Percentiles rank a stretch among this genome's conserved stretches.
Conservation (phyloP, 768 basidiomycete genomes). For the Guyanaporus albipodus region DNA sequence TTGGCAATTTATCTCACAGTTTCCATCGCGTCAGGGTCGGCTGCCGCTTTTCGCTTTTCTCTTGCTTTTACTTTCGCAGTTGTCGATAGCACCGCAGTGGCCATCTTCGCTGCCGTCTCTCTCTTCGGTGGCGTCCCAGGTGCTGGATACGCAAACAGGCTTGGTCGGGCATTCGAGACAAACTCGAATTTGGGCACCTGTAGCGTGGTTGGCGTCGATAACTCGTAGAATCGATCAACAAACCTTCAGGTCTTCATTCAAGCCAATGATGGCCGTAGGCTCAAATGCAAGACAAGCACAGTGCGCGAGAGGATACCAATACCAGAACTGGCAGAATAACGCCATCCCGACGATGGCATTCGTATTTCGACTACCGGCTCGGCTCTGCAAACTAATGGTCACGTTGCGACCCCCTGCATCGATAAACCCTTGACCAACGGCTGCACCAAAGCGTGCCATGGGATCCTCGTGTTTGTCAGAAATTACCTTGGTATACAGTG, state of each 20-base stretch:
- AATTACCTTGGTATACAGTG: constrained; percentile 86
- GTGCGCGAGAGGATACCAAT: constrained; percentile 98
- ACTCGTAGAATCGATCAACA: constrained; percentile 11
- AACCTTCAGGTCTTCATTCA: constrained; percentile 84
- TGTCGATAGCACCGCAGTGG: constrained; percentile 92
- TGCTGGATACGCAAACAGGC: constrained; percentile 88
- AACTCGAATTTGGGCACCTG: constrained; percentile 94
- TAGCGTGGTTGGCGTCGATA: constrained; percentile 3
- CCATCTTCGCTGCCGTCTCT: constrained; percentile 87
- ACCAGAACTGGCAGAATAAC: constrained; percentile 99
- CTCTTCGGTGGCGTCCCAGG: constrained; percentile 87
- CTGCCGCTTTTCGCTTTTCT: constrained; percentile 87
- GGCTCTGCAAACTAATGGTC: constrained; percentile 89
- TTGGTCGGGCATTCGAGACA: constrained; percentile 84
- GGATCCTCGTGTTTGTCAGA: constrained; percentile 98
- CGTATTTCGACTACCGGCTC: constrained; percentile 90
- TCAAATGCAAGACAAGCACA: constrained; percentile 90
- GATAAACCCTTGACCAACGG: constrained; percentile 93
- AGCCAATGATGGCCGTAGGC: constrained; percentile 91
- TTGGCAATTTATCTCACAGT: constrained; percentile 47
- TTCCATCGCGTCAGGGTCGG: constrained; percentile 80
- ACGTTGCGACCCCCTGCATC: constrained; percentile 97
- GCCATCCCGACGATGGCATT: constrained; percentile 97
- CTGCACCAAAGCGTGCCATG: constrained; percentile 97
- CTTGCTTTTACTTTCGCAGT: constrained; percentile 96